Percentiles rank a stretch among this genome's conserved stretches.
Evolutionary conservation across 768 basidiomycete species (phyloP).

Genomic region (Dictyophora rubrovolvata): DNA sequence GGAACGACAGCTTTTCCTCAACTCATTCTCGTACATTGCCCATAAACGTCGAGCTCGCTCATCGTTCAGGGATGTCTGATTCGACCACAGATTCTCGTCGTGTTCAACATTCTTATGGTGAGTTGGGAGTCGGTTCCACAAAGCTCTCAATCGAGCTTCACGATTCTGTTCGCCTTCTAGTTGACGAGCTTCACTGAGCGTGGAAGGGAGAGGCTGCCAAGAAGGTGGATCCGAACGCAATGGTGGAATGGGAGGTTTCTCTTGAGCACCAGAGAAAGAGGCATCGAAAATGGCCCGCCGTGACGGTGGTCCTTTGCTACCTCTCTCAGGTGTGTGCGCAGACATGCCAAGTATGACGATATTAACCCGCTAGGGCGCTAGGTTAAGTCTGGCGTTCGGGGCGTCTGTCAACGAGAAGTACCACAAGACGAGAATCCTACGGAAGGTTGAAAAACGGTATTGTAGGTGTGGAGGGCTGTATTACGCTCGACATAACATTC

Average conservation of each 20-base stretch:
- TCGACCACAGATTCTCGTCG: conserved; percentile 13
- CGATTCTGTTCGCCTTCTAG: conserved; percentile 55
- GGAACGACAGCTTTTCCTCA: conserved; percentile 43
- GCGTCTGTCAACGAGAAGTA: too few relatives aligned
- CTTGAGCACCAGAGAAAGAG: conserved; percentile 40
- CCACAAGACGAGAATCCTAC: too few relatives aligned
- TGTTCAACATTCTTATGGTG: conserved; percentile 18
- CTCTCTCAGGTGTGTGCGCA: neutral
- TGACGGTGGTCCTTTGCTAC: conserved; percentile 18
- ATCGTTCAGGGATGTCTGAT: conserved; percentile 25
- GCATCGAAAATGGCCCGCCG: conserved; percentile 45
- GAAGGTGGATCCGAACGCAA: conserved; percentile 44
- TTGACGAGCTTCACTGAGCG: conserved; percentile 52
- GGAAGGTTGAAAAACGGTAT: too few relatives aligned
- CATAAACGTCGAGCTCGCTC: conserved; percentile 54
- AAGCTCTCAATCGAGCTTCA: conserved; percentile 45
- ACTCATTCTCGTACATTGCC: conserved; percentile 68
- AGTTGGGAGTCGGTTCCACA: conserved; percentile 52
- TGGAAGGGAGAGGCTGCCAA: conserved; percentile 32
- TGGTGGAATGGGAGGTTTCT: conserved; percentile 47
- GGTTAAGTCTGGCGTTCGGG: too few relatives aligned
- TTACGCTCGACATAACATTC: too few relatives aligned
- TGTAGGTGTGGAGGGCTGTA: too few relatives aligned
- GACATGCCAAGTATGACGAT: neutral
- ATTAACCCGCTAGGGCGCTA: too few relatives aligned